Percentiles rank a stretch among this genome's conserved stretches.
Evolutionary conservation across 306 rosid species (phyloP).

Genomic region (Cucurbita argyrosperma): DNA sequence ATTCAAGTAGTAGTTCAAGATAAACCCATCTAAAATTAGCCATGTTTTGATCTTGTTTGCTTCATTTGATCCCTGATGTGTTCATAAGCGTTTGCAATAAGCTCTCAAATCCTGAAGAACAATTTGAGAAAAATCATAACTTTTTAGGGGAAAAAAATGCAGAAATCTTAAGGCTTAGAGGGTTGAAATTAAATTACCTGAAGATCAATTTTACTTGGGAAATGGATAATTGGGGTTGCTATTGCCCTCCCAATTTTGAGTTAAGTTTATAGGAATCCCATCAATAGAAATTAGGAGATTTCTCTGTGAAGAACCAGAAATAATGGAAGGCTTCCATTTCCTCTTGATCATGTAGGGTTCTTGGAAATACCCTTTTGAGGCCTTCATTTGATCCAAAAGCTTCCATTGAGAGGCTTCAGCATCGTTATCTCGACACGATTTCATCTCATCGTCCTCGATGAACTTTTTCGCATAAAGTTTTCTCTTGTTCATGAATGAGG

Average conservation of each 20-base stretch:
- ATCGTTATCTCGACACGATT: not conserved
- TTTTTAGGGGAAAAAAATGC: not conserved
- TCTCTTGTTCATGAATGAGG: not conserved
- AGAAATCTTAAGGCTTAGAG: not conserved
- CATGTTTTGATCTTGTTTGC: not conserved
- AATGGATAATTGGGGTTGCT: not conserved
- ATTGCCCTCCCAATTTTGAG: conserved; percentile 51
- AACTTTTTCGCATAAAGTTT: not conserved
- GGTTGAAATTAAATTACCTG: not conserved
- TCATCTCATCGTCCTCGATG: not conserved
- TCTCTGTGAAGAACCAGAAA: conserved; percentile 2
- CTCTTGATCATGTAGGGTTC: not conserved
- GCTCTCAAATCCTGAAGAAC: not conserved
- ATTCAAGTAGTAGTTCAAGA: not conserved
- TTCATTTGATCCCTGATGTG: not conserved
- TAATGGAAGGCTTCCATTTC: not conserved
- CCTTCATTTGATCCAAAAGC: not conserved
- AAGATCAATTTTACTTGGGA: not conserved
- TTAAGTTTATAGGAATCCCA: conserved; percentile 29
- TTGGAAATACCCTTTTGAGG: not conserved
- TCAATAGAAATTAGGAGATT: conserved; percentile 22
- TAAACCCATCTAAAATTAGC: not conserved
- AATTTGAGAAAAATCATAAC: not conserved
- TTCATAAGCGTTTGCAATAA: not conserved
- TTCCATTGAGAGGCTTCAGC: not conserved